A percentile compares a stretch with the other conserved stretches of the same genome.
Evolutionary conservation across 495 filamentous ascomycete genomes (phyloP).

Genomic region (Penicillium parvum): DNA sequence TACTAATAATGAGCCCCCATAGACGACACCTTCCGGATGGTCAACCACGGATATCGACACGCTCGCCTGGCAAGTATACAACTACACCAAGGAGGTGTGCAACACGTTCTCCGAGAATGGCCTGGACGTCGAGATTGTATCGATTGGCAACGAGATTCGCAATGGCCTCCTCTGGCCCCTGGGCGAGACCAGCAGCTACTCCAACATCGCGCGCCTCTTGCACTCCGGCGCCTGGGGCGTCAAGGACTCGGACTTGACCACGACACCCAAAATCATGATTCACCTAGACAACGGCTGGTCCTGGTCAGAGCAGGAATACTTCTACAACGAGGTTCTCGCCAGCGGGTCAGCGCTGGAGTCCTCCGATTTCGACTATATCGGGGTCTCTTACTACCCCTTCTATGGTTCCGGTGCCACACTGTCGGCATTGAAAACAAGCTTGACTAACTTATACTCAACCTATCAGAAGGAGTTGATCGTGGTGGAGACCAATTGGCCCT

Average conservation of each 20-base stretch:
- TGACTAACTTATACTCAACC: slow-evolving; percentile 53
- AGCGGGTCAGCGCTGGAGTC: slow-evolving; percentile 43
- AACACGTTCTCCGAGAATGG: slow-evolving; percentile 54
- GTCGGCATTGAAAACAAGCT: slow-evolving; percentile 46
- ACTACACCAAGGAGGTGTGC: slow-evolving; percentile 58
- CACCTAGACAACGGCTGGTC: slow-evolving; percentile 70
- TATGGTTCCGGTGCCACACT: slow-evolving; percentile 54
- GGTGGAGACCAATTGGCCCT: slow-evolving; percentile 66
- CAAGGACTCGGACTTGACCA: slow-evolving; percentile 53
- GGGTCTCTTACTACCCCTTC: slow-evolving; percentile 69
- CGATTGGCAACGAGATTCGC: slow-evolving; percentile 68
- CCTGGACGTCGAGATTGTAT: slow-evolving; percentile 57
- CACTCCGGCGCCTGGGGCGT: slow-evolving; percentile 59
- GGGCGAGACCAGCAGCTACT: slow-evolving; percentile 46
- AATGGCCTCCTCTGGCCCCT: slow-evolving; percentile 61
- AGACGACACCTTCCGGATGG: slow-evolving; percentile 57
- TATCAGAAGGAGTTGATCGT: slow-evolving; percentile 60
- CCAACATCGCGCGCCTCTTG: slow-evolving; percentile 57
- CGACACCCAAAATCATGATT: slow-evolving; percentile 60
- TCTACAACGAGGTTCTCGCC: slow-evolving; percentile 54
- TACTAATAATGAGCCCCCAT: neutral
- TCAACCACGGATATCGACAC: slow-evolving; percentile 51
- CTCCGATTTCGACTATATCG: slow-evolving; percentile 64
- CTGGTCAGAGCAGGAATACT: slow-evolving; percentile 59
- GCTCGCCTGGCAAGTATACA: slow-evolving; percentile 58